Conservation (phyloP, 345 rosid species). For the Excoecaria agallocha region DNA sequence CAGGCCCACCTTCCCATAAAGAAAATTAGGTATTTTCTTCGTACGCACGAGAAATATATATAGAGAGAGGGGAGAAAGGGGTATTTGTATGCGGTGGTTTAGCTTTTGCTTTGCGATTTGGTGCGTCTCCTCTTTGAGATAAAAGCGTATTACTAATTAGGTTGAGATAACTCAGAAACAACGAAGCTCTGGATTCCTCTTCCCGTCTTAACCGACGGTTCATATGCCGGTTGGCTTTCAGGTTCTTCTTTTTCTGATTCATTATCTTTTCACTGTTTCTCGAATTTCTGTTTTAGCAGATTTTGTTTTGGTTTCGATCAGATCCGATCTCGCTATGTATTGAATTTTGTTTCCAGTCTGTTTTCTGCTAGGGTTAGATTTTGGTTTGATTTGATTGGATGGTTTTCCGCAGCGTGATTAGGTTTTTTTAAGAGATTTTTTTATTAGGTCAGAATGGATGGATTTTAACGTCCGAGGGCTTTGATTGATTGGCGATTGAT, state of each 20-base stretch:
- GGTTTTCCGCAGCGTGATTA: neutral
- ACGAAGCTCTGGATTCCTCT: slow-evolving; percentile 65
- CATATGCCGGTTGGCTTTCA: slow-evolving; percentile 67
- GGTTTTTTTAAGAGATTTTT: neutral
- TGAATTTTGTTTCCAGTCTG: neutral
- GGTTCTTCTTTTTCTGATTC: slow-evolving; percentile 29
- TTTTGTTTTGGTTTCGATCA: slow-evolving; percentile 20
- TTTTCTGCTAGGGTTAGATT: neutral
- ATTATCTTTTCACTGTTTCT: neutral
- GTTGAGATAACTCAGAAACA: slow-evolving; percentile 5
- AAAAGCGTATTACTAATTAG: no score
- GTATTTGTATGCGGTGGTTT: slow-evolving; percentile 3
- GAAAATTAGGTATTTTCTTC: slow-evolving; percentile 20
- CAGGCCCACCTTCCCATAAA: neutral
- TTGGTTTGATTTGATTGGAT: neutral
- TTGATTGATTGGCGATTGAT: neutral
- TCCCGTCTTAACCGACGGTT: slow-evolving; percentile 83
- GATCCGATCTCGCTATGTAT: slow-evolving; percentile 14
- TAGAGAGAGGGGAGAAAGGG: neutral
- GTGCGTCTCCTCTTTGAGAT: neutral
- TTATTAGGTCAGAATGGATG: neutral
- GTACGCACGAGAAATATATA: slow-evolving; percentile 4
- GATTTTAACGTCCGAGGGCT: neutral
- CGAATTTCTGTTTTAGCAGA: neutral
- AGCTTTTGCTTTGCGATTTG: neutral